A percentile compares a stretch with the other conserved stretches of the same genome.
Evolutionary conservation across 2,329 filamentous ascomycete species (phyloP).

Genomic region (Pseudodiploospora longispora): DNA sequence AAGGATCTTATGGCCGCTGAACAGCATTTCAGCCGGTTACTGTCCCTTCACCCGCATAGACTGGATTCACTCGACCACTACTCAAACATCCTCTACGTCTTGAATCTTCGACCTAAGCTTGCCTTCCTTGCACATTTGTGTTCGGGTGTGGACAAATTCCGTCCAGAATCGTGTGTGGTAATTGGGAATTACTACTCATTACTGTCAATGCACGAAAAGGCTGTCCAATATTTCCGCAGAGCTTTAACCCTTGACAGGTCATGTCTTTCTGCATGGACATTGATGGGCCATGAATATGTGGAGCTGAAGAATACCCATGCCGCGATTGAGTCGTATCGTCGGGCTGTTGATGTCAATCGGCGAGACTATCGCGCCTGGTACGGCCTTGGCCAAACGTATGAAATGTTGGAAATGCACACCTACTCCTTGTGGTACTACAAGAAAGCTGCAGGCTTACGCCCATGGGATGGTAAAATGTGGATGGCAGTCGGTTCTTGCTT

Average conservation of each 20-base stretch:
- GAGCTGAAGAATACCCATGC: slow-evolving; percentile 98
- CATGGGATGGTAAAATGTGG: slow-evolving; percentile 99
- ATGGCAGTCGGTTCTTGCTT: slow-evolving; percentile 89
- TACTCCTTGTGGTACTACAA: slow-evolving; percentile 98
- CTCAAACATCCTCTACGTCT: slow-evolving; percentile 94
- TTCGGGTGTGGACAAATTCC: slow-evolving; percentile 87
- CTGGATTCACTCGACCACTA: slow-evolving; percentile 92
- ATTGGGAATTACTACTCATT: slow-evolving; percentile 96
- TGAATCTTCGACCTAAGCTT: slow-evolving; percentile 78
- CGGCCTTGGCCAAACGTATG: slow-evolving; percentile 91
- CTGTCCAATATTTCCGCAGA: slow-evolving; percentile 93
- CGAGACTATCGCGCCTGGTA: slow-evolving; percentile 98
- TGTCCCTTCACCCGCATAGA: slow-evolving; percentile 65
- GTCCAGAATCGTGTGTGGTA: slow-evolving; percentile 92
- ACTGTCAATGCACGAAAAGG: slow-evolving; percentile 92
- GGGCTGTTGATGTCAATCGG: slow-evolving; percentile 90
- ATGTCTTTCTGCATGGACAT: slow-evolving; percentile 91
- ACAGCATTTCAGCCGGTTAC: slow-evolving; percentile 64
- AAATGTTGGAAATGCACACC: slow-evolving; percentile 95
- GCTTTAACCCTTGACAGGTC: slow-evolving; percentile 83
- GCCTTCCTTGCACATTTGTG: slow-evolving; percentile 90
- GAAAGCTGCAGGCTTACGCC: slow-evolving; percentile 83
- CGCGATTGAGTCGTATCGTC: slow-evolving; percentile 91
- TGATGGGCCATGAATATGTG: slow-evolving; percentile 98
- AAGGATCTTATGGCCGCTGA: slow-evolving; percentile 68